Evolutionary conservation across 108 stramenopile genomes (phyloP).

Genomic region (Schizochytrium sp.): DNA sequence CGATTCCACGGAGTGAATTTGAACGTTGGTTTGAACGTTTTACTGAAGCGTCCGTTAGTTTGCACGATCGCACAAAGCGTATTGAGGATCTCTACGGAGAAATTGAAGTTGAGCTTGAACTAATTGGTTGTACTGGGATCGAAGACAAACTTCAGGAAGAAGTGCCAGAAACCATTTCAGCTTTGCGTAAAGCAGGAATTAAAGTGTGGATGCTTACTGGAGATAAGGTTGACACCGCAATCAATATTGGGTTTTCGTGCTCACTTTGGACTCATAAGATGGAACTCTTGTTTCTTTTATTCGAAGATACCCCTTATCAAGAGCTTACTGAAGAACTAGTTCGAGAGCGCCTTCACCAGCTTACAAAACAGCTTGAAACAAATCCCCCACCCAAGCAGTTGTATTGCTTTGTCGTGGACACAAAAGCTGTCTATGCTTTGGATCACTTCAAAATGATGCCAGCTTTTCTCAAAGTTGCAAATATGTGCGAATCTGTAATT

Average conservation of each 20-base stretch:
- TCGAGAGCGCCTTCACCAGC: not conserved
- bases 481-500: conserved; percentile 71
- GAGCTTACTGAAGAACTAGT: not conserved
- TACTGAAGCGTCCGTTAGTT: conserved; percentile 62
- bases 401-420: conserved; percentile 88
- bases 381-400: not conserved
- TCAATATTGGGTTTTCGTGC: conserved; percentile 95
- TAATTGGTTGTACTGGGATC: conserved; percentile 96
- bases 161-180: conserved; percentile 91
- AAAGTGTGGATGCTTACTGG: conserved; percentile 98
- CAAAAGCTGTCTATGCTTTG: conserved; percentile 83
- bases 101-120: conserved; percentile 86
- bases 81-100: conserved; percentile 76
- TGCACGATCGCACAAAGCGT: not conserved
- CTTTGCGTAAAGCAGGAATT: conserved; percentile 90
- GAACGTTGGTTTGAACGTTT: conserved; percentile 65
- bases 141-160: conserved; percentile 98
- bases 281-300: conserved; percentile 3
- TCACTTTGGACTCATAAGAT: conserved; percentile 45
- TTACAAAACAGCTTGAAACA: not conserved
- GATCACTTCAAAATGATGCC: conserved; percentile 74
- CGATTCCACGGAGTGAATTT: conserved; percentile 82
- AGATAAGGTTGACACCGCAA: conserved; percentile 97
- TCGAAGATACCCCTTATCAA: not conserved
- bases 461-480: conserved; percentile 47